phyloP scores from a whole-genome alignment of 176 grass and related monocot genomes.

The Phoenix dactylifera region DNA sequence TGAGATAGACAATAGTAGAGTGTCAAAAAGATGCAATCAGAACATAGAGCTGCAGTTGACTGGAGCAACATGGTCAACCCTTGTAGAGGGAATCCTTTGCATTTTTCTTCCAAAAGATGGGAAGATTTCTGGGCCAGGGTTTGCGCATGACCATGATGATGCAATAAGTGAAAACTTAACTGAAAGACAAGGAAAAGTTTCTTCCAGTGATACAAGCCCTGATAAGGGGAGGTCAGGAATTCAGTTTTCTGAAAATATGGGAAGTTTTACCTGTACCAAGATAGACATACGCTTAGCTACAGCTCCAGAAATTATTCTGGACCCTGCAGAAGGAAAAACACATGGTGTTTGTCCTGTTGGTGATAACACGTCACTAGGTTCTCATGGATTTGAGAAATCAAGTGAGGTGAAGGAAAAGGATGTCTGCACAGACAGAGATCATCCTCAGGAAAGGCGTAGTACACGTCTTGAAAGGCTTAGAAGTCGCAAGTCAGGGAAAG shows the following conservation, averaged over 20 bases:
- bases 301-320: constrained; percentile 30
- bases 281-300: constrained; percentile 50
- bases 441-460: constrained; percentile 88
- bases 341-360: constrained; percentile 29
- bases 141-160: constrained; percentile 10
- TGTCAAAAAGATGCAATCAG: constrained; percentile 39
- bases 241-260: constrained; percentile 9
- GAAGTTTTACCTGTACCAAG: constrained; percentile 24
- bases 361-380: constrained; percentile 34
- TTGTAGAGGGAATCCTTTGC: constrained; percentile 51
- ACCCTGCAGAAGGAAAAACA: constrained; percentile 40
- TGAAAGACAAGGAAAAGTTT: neutral
- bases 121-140: neutral
- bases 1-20: constrained; percentile 28
- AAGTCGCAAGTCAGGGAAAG: constrained; percentile 89
- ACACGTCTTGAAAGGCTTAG: constrained; percentile 81
- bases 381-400: constrained; percentile 24
- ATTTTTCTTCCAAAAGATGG: constrained; percentile 17
- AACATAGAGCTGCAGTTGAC: constrained; percentile 48
- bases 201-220: constrained; percentile 12
- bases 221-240: constrained; percentile 11
- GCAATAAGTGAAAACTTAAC: constrained; percentile 20
- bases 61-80: constrained; percentile 60
- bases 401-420: constrained; percentile 57
- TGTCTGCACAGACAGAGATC: constrained; percentile 60